Conservation (phyloP, 306 rosid genomes). For the Ormosia semicastrata region DNA sequence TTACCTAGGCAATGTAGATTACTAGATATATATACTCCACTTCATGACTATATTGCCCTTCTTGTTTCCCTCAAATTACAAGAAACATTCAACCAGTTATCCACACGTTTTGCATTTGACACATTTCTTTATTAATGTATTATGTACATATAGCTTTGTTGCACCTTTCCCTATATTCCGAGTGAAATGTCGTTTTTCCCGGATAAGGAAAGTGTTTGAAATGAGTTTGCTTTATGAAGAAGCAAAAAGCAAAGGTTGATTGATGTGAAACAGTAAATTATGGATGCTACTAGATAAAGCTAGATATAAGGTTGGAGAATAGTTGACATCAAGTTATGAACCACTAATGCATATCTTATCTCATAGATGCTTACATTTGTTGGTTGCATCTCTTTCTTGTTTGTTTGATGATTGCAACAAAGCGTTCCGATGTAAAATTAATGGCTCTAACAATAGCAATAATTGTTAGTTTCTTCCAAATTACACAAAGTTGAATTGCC, state of each 20-base stretch:
- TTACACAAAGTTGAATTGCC: constrained; percentile 26
- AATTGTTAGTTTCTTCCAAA: constrained; percentile 26
- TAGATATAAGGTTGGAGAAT: not conserved
- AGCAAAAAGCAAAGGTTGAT: not conserved
- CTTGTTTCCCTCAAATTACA: not conserved
- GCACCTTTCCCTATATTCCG: not conserved
- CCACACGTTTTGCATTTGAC: constrained; percentile 47
- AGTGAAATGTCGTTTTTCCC: not conserved
- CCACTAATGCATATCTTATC: not conserved
- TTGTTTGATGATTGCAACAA: constrained; percentile 6
- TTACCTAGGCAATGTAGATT: not conserved
- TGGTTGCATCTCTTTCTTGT: constrained; percentile 18
- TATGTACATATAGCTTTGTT: not conserved
- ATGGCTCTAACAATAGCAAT: constrained; percentile 21
- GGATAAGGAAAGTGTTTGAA: not conserved
- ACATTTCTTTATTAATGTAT: not conserved
- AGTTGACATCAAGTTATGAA: not conserved
- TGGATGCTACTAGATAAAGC: constrained; percentile 23
- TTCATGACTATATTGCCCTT: constrained; percentile 46
- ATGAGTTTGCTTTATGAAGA: constrained; percentile 16
- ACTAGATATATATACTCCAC: not conserved
- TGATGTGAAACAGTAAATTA: not conserved
- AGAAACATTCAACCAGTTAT: not conserved
- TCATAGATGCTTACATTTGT: not conserved
- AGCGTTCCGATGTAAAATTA: not conserved